phyloP scores from a whole-genome alignment of 2,329 filamentous ascomycete species.

The Arthrobotrys conoides region DNA sequence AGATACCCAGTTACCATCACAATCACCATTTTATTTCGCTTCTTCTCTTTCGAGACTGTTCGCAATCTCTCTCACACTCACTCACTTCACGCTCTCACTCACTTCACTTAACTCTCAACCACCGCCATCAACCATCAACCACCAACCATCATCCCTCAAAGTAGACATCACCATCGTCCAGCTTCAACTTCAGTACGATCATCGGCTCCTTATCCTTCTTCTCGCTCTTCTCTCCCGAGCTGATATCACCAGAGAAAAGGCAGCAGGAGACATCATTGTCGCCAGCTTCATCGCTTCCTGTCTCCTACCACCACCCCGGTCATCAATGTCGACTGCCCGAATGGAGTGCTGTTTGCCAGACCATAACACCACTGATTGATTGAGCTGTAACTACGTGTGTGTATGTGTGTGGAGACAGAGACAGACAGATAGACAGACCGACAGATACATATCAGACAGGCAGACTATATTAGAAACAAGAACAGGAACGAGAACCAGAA shows the following conservation, averaged over 20 bases:
- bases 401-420: slow-evolving; percentile 8
- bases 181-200: background rate
- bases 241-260: background rate
- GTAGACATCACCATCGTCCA: background rate
- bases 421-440: background rate
- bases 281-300: slow-evolving; percentile 15
- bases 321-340: slow-evolving; percentile 57
- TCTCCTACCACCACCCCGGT: background rate
- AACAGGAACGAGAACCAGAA: background rate
- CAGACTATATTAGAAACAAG: background rate
- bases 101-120: slow-evolving; percentile 11
- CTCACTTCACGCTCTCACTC: slow-evolving; percentile 1
- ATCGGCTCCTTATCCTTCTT: background rate
- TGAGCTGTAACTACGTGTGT: slow-evolving; percentile 14
- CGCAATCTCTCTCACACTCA: background rate
- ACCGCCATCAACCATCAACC: background rate
- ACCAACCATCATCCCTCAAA: background rate
- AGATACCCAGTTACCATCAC: background rate
- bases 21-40: slow-evolving; percentile 5
- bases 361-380: slow-evolving; percentile 37
- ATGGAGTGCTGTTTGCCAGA: slow-evolving; percentile 48
- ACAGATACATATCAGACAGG: background rate
- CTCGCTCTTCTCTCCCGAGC: background rate
- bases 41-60: background rate
- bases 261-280: background rate